Base-by-base conservation (phyloP, 1,139 yeast genomes). In the Candida tropicalis region DNA sequence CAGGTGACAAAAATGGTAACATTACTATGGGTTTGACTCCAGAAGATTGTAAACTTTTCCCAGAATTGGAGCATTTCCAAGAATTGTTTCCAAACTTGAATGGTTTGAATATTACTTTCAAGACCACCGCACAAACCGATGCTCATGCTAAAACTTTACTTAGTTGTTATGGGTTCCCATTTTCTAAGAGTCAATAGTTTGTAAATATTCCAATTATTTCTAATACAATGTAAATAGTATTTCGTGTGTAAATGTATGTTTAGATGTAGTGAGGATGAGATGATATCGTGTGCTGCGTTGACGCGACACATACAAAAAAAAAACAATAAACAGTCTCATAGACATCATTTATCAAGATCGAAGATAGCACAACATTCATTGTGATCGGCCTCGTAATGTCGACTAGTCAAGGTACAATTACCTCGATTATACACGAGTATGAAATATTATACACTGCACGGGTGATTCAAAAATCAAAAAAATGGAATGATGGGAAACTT, bases 1-100 rank as follows among this genome's bases (percentile, higher is more conserved):
- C 93, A 3, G 99, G 99, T 48, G 98, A 91, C 63, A 73, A 79
- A 44, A 78, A 75, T 56, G 99, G 99, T 43, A 88, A 89, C 62
- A 78, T 95, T 48, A 77, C 95, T 13, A 84, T 95, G 60, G 97
- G 97, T 35, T 69, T 95, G 53, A 80, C 79, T 38, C 80, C 89
- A 2, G 89, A 85, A 45, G 90, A 88, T 57, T 81, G 87, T 45
- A 81, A 81, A 58, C 77, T 75, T 57, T 95, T 95, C 76, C 99
- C 99, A 2, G 99, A 95, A 66, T 82, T 95, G 50, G 97, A 91
- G 62, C 81, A 84, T 46, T 90, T 86, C 68, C 93, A 86, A 63
- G 99, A 91, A 63, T 73, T 87, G 55, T 93, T 93, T 86, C 95
- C 96, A 36, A 80, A 76, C 55, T 81, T 91, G 41, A 88, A 83